Evolutionary conservation across 2,329 filamentous ascomycete genomes (phyloP).

Genomic region (Trichoderma hamatum): DNA sequence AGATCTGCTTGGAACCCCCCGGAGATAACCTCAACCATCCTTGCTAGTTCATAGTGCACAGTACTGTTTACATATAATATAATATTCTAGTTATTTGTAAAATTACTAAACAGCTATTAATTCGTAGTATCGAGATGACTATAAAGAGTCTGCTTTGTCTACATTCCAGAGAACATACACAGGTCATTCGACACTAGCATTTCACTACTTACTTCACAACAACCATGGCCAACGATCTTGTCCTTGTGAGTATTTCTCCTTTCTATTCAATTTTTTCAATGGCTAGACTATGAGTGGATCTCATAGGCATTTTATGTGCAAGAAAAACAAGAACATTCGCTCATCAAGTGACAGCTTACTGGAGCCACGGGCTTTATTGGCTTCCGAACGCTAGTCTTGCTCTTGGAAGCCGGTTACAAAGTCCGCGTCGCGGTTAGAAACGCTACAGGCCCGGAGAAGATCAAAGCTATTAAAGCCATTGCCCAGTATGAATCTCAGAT

Average conservation of each 20-base stretch:
- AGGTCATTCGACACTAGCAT: not conserved
- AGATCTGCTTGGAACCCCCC: not conserved
- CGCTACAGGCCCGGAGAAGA: constrained; percentile 24
- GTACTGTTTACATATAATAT: not conserved
- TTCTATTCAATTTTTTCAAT: not conserved
- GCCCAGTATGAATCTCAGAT: constrained; percentile 27
- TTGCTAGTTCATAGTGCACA: not conserved
- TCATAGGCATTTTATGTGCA: not conserved
- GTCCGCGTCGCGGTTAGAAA: constrained; percentile 38
- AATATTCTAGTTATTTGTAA: not conserved
- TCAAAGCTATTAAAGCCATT: constrained; percentile 26
- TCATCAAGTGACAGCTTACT: constrained; percentile 30
- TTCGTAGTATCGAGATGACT: not conserved
- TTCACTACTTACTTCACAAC: not conserved
- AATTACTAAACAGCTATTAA: not conserved
- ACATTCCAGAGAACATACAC: not conserved
- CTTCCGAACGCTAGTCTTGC: constrained; percentile 33
- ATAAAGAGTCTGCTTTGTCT: not conserved
- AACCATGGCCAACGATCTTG: constrained; percentile 19
- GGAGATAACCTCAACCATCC: not conserved
- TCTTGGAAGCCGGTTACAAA: constrained; percentile 34
- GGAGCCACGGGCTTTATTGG: constrained; percentile 39
- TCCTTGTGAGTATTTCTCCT: constrained; percentile 14
- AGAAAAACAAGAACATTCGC: not conserved
- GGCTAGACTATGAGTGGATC: not conserved